phyloP scores from a whole-genome alignment of 768 basidiomycete genomes.

The Podaxis sp. region DNA sequence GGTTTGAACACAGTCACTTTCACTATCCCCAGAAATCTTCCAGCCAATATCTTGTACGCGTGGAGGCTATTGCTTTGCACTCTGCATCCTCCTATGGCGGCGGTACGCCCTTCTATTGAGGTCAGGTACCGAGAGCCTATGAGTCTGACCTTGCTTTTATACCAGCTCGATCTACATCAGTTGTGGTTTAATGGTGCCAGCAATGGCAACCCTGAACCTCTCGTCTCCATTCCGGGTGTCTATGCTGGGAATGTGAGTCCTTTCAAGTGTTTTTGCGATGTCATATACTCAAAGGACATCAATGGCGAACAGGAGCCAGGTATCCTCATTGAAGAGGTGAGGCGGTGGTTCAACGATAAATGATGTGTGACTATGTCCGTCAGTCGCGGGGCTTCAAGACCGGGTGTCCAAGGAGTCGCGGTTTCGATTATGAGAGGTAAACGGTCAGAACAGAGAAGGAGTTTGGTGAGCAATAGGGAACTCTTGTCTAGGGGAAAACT shows the following conservation, averaged over 20 bases:
- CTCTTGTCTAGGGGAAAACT: too few species aligned
- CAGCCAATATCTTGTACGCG: conserved; percentile 34
- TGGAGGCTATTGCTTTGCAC: conserved; percentile 38
- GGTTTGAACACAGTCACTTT: conserved; percentile 22
- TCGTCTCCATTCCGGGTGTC: conserved; percentile 25
- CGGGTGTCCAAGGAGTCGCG: too few species aligned
- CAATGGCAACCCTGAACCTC: conserved; percentile 19
- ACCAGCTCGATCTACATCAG: conserved; percentile 26
- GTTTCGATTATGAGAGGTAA: too few species aligned
- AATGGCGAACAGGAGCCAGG: conserved; percentile 13
- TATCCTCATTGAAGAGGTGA: conserved; percentile 13
- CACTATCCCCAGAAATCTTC: conserved; percentile 29
- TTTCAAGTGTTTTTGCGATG: neutral
- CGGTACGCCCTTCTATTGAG: conserved; percentile 17
- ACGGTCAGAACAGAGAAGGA: too few species aligned
- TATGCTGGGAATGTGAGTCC: conserved; percentile 22
- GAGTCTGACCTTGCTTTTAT: neutral
- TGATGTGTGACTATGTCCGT: too few species aligned
- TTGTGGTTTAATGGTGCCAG: conserved; percentile 34
- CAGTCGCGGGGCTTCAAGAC: too few species aligned
- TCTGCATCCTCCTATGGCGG: conserved; percentile 28
- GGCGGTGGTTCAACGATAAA: too few species aligned
- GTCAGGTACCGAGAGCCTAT: neutral
- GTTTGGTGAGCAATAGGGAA: too few species aligned
- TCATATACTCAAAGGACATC: neutral